Evolutionary conservation across 495 filamentous ascomycete species (phyloP).

Genomic region (Penicillium longicatenatum): DNA sequence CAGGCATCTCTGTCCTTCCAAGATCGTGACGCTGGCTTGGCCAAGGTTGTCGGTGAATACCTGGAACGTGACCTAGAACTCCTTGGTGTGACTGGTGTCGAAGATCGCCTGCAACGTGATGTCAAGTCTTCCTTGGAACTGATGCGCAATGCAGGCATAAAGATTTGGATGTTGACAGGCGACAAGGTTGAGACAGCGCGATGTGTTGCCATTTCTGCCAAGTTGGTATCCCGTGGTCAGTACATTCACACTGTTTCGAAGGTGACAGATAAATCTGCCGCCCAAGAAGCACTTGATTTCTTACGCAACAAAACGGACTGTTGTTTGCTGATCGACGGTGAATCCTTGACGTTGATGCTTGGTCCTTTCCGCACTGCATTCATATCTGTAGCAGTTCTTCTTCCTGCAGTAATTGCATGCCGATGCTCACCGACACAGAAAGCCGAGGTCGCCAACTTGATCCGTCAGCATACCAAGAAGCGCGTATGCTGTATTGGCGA

Average conservation of each 20-base stretch:
- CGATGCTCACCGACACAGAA: slow-evolving; percentile 98
- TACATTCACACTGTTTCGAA: slow-evolving; percentile 94
- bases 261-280: slow-evolving; percentile 56
- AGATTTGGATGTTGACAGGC: slow-evolving; percentile 99
- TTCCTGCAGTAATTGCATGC: slow-evolving; percentile 93
- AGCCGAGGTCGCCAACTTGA: slow-evolving; percentile 87
- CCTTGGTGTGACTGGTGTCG: slow-evolving; percentile 94
- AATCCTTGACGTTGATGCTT: slow-evolving; percentile 81
- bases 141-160: slow-evolving; percentile 96
- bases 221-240: slow-evolving; percentile 91
- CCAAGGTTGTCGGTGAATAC: slow-evolving; percentile 73
- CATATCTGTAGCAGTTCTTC: slow-evolving; percentile 80
- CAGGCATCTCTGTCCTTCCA: slow-evolving; percentile 79
- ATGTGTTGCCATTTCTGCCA: slow-evolving; percentile 92
- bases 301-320: slow-evolving; percentile 85
- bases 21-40: slow-evolving; percentile 78
- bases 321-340: slow-evolving; percentile 93
- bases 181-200: slow-evolving; percentile 98
- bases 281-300: slow-evolving; percentile 83
- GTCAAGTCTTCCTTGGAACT: slow-evolving; percentile 95
- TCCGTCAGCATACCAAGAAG: slow-evolving; percentile 89
- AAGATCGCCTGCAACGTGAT: slow-evolving; percentile 92
- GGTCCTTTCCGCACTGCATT: slow-evolving; percentile 79
- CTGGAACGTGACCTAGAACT: slow-evolving; percentile 90
- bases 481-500: slow-evolving; percentile 96